Percentiles rank a stretch among this genome's conserved stretches.
Evolutionary conservation across 176 grass and related monocot genomes (phyloP).

Genomic region (bread wheat (Triticum aestivum)): DNA sequence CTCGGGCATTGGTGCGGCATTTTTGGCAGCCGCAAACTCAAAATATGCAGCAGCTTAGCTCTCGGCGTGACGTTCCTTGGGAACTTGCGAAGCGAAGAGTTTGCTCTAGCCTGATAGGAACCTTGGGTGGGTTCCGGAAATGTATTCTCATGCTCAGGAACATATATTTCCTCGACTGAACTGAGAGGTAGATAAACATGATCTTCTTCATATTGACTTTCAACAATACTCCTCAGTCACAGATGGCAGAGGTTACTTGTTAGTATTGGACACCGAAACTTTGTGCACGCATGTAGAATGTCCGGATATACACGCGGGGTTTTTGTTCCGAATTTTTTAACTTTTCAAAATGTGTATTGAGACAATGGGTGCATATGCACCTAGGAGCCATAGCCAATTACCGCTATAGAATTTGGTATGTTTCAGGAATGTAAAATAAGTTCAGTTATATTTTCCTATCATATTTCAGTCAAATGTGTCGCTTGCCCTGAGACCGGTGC

Average conservation of each 20-base stretch:
- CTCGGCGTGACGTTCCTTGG: background rate
- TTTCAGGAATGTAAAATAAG: background rate
- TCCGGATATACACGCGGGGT: too few relatives aligned
- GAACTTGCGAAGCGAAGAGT: background rate
- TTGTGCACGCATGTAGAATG: too few relatives aligned
- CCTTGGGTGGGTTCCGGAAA: background rate
- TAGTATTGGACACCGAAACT: background rate
- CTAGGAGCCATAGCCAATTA: background rate
- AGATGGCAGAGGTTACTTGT: background rate
- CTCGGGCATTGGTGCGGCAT: too few relatives aligned
- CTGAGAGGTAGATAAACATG: too few relatives aligned
- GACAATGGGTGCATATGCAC: too few relatives aligned
- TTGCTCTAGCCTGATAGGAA: background rate
- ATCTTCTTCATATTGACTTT: background rate
- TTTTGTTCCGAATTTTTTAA: too few relatives aligned
- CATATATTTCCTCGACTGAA: background rate
- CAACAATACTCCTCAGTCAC: background rate
- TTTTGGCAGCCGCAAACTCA: too few relatives aligned
- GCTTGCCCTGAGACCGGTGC: too few relatives aligned
- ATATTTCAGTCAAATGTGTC: too few relatives aligned
- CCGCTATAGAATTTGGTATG: background rate
- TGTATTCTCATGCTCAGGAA: background rate
- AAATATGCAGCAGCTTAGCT: conserved; percentile 9
- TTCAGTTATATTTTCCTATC: background rate
- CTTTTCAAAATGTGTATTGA: too few relatives aligned